Percentiles rank a stretch among this genome's conserved stretches.
Evolutionary conservation across 768 basidiomycete species (phyloP).

Genomic region (Leucosporidium scottii): DNA sequence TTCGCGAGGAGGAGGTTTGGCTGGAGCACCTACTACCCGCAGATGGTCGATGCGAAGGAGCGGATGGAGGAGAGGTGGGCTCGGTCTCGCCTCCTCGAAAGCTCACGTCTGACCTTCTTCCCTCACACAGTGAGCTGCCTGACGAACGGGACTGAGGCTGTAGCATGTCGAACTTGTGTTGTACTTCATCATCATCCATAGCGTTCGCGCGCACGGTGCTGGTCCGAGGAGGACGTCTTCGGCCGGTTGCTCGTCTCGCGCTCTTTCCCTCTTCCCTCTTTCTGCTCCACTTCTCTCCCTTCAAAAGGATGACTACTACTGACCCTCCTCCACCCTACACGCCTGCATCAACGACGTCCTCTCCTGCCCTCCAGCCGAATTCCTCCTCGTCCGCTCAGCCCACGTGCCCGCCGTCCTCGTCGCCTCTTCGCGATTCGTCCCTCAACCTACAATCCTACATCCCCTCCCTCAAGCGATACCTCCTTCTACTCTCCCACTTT

Average conservation of each 20-base stretch:
- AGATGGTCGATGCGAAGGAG: slow-evolving; percentile 28
- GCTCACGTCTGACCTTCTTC: neutral
- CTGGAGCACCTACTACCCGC: slow-evolving; percentile 67
- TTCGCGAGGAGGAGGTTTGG: slow-evolving; percentile 74
- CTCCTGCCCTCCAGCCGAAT: too few species aligned
- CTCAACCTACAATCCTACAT: neutral
- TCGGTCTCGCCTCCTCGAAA: neutral
- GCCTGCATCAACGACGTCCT: too few species aligned
- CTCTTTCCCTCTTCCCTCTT: too few species aligned
- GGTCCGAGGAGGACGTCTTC: too few species aligned
- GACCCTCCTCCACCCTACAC: too few species aligned
- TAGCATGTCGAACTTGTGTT: neutral
- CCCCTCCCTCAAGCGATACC: neutral
- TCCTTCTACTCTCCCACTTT: too few species aligned
- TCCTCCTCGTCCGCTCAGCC: too few species aligned
- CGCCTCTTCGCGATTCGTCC: neutral
- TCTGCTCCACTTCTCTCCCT: too few species aligned
- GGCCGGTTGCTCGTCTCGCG: too few species aligned
- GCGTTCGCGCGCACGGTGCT: too few species aligned
- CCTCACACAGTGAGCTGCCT: neutral
- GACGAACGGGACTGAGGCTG: neutral
- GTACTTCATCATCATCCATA: neutral
- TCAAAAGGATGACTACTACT: too few species aligned
- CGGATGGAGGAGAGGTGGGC: slow-evolving; percentile 30
- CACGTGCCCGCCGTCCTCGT: neutral